Base-by-base conservation (phyloP, 106 monocot species). In the Gastrodia elata region DNA sequence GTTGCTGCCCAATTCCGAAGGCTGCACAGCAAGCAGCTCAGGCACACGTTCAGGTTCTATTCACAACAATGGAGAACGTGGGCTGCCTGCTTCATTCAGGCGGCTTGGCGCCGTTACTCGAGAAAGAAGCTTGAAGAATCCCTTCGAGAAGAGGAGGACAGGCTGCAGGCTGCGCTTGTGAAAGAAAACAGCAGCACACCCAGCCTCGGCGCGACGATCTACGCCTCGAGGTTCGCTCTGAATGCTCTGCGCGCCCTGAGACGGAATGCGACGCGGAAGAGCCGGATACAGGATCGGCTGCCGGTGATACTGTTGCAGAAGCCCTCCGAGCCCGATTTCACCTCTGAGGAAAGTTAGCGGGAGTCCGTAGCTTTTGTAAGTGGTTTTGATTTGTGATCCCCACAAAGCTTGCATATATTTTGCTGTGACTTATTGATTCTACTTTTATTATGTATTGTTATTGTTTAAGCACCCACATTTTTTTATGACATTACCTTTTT, bases 1-100 rank as follows among this genome's bases (percentile, higher is more conserved):
- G 86, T 86, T 36, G 86, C 86, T 18, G 65, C 83, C 20, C 86
- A 86, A 68, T 86, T 86, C 68, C 75, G 83, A 27, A 79, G 86
- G 16, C 71, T 86, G 16, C 86, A 86, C 48, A 83, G 80, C 64
- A 86, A 86, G 57, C 80, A 86, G 32, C 75, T 86, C 8, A 73
- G 39, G 16, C 80, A 86, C 44, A 78, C 86, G 0, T 86, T 86
- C 39, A 79, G 80, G 44, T 80, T 80, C 25, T 83, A 86, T 11
- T 86, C 86, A 13, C 86, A 86, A 25, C 86, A 86, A 14, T 86
- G 86, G 86, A 80, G 83, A 65, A 86, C 86, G 4, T 86, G 86
- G 86, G 86, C 83, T 22, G 86, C 86, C 16, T 86, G 83, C 42
- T 86, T 86, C 36, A 78, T 86, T 39, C 86, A 86, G 59, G 86